These are phyloP conservation scores for Podospora fimiseda DNA, from an alignment of 495 filamentous ascomycete species.

Conservation along the genomic window DNA sequence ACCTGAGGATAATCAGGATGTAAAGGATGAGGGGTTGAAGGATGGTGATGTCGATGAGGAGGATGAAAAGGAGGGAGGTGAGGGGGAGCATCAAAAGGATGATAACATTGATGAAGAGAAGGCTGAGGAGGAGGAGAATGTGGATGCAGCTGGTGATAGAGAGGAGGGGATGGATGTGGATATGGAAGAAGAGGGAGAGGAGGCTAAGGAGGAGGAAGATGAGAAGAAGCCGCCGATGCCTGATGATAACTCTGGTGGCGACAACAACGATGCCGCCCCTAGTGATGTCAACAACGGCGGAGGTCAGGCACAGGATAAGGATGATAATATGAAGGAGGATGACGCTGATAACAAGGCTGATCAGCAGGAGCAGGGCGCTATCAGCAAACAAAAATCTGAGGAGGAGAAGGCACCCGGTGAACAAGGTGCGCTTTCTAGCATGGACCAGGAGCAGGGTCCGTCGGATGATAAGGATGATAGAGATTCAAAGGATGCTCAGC, in stretches of 20 bases:
- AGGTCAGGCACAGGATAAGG: slow-evolving; percentile 50
- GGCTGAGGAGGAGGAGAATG: slow-evolving; percentile 26
- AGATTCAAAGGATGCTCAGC: slow-evolving; percentile 44
- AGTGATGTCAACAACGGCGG: slow-evolving; percentile 56
- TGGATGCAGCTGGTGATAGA: slow-evolving; percentile 26
- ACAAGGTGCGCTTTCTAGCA: slow-evolving; percentile 41
- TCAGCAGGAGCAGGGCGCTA: slow-evolving; percentile 43
- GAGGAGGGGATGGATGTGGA: slow-evolving; percentile 37
- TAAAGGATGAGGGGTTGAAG: slow-evolving; percentile 10
- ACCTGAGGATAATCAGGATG: slow-evolving; percentile 16
- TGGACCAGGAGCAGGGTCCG: slow-evolving; percentile 50
- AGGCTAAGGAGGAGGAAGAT: slow-evolving; percentile 28
- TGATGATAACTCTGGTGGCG: slow-evolving; percentile 43
- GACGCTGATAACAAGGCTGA: slow-evolving; percentile 37
- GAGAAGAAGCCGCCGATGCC: slow-evolving; percentile 27
- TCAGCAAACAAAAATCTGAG: slow-evolving; percentile 43
- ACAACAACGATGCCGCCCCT: slow-evolving; percentile 60
- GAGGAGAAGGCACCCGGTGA: slow-evolving; percentile 44
- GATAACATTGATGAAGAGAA: slow-evolving; percentile 23
- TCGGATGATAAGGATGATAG: slow-evolving; percentile 38
- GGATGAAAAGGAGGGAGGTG: slow-evolving; percentile 3
- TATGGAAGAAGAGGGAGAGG: slow-evolving; percentile 24
- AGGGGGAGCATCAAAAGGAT: slow-evolving; percentile 44
- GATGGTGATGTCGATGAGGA: slow-evolving; percentile 19
- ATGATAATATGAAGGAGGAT: slow-evolving; percentile 38